Percentiles rank a stretch among this genome's conserved stretches.
Conservation (phyloP, 1,139 yeast genomes). For the Pichia sp. region DNA sequence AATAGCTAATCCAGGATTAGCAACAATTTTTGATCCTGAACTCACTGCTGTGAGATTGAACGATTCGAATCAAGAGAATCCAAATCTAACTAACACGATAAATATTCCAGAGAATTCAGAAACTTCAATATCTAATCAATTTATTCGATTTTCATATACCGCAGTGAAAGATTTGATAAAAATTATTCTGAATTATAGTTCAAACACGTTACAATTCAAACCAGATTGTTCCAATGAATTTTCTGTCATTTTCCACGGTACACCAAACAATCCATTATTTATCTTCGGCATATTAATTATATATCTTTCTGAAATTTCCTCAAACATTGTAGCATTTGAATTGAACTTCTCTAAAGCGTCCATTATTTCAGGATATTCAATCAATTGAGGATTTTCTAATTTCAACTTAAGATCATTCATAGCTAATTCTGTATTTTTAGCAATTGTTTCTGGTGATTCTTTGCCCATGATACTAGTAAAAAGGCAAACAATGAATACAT, state of each 20-base stretch:
- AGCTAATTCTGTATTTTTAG: constrained; percentile 41
- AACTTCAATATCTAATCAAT: constrained; percentile 12
- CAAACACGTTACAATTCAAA: constrained; percentile 39
- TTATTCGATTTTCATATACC: constrained; percentile 35
- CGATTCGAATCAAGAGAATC: constrained; percentile 11
- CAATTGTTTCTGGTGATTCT: constrained; percentile 41
- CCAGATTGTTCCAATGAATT: constrained; percentile 33
- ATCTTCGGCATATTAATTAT: constrained; percentile 84
- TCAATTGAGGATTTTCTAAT: constrained; percentile 21
- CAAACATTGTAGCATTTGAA: background rate
- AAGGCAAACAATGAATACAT: constrained; percentile 48
- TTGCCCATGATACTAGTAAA: constrained; percentile 49
- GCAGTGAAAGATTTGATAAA: constrained; percentile 29
- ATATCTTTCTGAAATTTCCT: background rate
- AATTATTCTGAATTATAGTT: constrained; percentile 24
- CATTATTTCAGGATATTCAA: no score
- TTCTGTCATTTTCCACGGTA: constrained; percentile 72
- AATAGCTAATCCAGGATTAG: constrained; percentile 77
- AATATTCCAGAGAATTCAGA: background rate
- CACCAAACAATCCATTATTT: constrained; percentile 71
- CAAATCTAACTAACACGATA: background rate
- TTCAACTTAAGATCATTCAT: constrained; percentile 40
- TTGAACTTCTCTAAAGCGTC: constrained; percentile 7
- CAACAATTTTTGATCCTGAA: constrained; percentile 83
- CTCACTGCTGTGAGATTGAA: constrained; percentile 59